These are phyloP conservation scores for Myotisia sp. DNA, from an alignment of 2,329 filamentous ascomycete genomes.

Conservation along the genomic window DNA sequence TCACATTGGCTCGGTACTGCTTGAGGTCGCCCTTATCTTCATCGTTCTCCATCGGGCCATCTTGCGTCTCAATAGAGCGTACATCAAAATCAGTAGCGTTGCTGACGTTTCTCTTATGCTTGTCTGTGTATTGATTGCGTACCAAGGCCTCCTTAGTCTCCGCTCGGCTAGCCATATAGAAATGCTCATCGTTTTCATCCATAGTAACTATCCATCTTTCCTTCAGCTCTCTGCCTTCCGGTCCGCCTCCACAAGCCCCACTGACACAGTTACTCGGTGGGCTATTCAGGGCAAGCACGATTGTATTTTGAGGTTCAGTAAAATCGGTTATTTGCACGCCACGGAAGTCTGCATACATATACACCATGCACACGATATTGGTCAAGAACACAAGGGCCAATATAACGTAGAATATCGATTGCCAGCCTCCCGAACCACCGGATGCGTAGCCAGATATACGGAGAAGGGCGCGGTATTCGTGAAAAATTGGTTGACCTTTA, in stretches of 20 bases:
- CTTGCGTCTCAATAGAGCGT: too few species aligned
- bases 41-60: conserved; percentile 11
- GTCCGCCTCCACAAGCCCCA: conserved; percentile 44
- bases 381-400: conserved; percentile 52
- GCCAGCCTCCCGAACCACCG: conserved; percentile 46
- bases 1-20: conserved; percentile 9
- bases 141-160: conserved; percentile 12
- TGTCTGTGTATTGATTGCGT: conserved; percentile 1
- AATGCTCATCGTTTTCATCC: conserved; percentile 38
- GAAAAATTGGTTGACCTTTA: conserved; percentile 31
- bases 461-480: conserved; percentile 48
- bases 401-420: conserved; percentile 53
- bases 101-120: not conserved
- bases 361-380: conserved; percentile 51
- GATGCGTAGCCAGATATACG: conserved; percentile 57
- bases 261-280: conserved; percentile 39
- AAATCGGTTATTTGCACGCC: conserved; percentile 59
- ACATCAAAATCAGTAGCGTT: not conserved
- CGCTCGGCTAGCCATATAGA: conserved; percentile 35
- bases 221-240: conserved; percentile 36
- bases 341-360: conserved; percentile 42
- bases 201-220: conserved; percentile 33
- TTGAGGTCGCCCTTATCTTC: conserved; percentile 7
- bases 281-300: conserved; percentile 55
- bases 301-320: conserved; percentile 62